phyloP scores from a whole-genome alignment of 2,329 filamentous ascomycete species.

The Aspergillus sp. region DNA sequence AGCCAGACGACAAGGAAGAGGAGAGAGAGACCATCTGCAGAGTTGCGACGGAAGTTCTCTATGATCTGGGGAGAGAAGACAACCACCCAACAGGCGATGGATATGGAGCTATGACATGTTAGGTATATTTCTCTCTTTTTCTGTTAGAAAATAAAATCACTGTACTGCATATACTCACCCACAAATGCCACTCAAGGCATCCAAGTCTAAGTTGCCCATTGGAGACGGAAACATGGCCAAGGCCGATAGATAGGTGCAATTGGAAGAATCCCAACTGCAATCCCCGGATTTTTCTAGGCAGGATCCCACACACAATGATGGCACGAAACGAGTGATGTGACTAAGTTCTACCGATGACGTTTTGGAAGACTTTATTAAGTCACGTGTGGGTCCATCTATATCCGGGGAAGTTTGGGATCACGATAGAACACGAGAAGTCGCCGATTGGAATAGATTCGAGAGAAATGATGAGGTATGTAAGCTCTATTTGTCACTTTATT shows the following conservation, averaged over 20 bases:
- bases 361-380: constrained; percentile 1
- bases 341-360: constrained; percentile 2
- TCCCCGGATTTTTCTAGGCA: neutral
- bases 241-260: constrained; percentile 5
- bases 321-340: neutral
- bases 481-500: neutral
- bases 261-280: constrained; percentile 3
- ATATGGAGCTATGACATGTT: constrained; percentile 67
- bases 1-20: constrained; percentile 94
- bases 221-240: constrained; percentile 38
- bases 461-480: neutral
- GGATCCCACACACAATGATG: neutral
- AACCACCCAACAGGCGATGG: constrained; percentile 95
- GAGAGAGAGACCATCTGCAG: constrained; percentile 82
- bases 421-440: neutral
- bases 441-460: neutral
- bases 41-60: constrained; percentile 83
- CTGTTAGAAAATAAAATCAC: too few species aligned
- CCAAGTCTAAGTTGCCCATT: constrained; percentile 68
- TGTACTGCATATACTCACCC: constrained; percentile 53
- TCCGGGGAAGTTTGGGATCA: neutral
- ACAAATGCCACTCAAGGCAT: constrained; percentile 88
- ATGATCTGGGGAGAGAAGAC: constrained; percentile 97
- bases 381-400: constrained; percentile 2
- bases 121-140: neutral